Conservation (phyloP, 1,284 basidiomycete genomes). For the Malassezia dermatis region DNA sequence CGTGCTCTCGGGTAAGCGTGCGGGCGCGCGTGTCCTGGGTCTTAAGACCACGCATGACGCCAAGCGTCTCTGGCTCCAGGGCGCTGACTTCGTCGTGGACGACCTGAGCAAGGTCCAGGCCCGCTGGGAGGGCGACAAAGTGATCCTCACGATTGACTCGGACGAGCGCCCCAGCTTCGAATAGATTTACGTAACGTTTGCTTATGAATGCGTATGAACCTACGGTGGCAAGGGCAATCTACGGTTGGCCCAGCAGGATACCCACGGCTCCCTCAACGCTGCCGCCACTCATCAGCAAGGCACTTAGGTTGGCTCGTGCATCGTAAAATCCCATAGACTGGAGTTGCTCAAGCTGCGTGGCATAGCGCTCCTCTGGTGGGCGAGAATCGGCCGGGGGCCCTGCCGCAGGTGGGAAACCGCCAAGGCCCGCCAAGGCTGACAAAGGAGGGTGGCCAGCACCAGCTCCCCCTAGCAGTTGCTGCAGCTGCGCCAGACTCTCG, state of each 20-base stretch:
- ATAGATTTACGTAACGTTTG: neutral
- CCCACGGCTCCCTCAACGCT: constrained; percentile 38
- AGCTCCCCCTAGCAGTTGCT: constrained; percentile 17
- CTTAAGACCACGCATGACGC: constrained; percentile 38
- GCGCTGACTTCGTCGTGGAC: constrained; percentile 40
- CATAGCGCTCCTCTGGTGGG: constrained; percentile 40
- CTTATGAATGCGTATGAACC: neutral
- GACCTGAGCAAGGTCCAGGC: constrained; percentile 37
- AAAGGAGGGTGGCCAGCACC: constrained; percentile 7
- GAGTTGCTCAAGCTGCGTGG: constrained; percentile 41
- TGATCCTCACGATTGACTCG: constrained; percentile 31
- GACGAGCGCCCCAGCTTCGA: constrained; percentile 19
- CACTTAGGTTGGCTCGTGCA: constrained; percentile 35
- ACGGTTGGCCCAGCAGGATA: constrained; percentile 23
- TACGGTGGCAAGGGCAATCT: neutral
- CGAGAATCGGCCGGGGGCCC: constrained; percentile 20
- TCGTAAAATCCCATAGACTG: constrained; percentile 43
- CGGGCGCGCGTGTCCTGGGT: constrained; percentile 39
- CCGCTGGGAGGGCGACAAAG: constrained; percentile 29
- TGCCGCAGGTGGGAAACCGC: neutral
- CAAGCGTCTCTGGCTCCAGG: constrained; percentile 30
- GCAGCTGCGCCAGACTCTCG: constrained; percentile 2
- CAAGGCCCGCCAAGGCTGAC: constrained; percentile 6
- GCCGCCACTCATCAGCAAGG: constrained; percentile 37
- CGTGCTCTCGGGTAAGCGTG: constrained; percentile 31